Conservation (phyloP, 1,284 basidiomycete genomes). For the Ceratobasidium sp. region DNA sequence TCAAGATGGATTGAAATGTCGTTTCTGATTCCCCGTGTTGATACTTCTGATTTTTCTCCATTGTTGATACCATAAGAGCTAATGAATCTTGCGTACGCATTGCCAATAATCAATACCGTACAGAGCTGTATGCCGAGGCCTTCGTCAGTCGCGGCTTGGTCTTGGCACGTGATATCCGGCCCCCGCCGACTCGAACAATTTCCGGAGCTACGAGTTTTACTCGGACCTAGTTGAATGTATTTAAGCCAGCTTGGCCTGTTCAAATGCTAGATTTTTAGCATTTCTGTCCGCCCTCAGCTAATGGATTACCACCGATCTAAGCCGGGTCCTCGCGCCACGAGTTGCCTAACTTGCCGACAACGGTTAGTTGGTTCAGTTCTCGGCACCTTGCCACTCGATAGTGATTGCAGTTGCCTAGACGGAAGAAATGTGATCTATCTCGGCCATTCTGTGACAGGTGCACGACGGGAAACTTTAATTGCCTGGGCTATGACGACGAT, state of each 20-base stretch:
- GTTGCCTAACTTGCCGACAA: conserved; percentile 28
- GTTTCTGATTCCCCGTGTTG: not conserved
- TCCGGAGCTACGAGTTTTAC: not conserved
- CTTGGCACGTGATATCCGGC: not conserved
- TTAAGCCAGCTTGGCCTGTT: not conserved
- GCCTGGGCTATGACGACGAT: conserved; percentile 21
- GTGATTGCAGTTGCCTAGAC: conserved; percentile 1
- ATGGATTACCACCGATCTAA: conserved; percentile 1
- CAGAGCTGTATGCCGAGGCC: not conserved
- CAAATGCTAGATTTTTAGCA: too few species aligned
- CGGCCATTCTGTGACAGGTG: conserved; percentile 9
- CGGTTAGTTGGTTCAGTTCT: not conserved
- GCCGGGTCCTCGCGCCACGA: not conserved
- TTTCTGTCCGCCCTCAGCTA: too few species aligned
- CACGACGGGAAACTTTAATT: not conserved
- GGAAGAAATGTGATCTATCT: conserved; percentile 24
- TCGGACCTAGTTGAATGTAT: not conserved
- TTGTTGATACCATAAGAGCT: not conserved
- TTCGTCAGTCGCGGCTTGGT: too few species aligned
- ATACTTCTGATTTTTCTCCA: not conserved
- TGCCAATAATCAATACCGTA: not conserved
- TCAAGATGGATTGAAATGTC: conserved; percentile 58
- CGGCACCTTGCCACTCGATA: not conserved
- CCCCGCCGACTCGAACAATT: not conserved
- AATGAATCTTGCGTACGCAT: not conserved